Evolutionary conservation across 805 yeast genomes (phyloP).

Genomic region (Nakazawaea sp.): DNA sequence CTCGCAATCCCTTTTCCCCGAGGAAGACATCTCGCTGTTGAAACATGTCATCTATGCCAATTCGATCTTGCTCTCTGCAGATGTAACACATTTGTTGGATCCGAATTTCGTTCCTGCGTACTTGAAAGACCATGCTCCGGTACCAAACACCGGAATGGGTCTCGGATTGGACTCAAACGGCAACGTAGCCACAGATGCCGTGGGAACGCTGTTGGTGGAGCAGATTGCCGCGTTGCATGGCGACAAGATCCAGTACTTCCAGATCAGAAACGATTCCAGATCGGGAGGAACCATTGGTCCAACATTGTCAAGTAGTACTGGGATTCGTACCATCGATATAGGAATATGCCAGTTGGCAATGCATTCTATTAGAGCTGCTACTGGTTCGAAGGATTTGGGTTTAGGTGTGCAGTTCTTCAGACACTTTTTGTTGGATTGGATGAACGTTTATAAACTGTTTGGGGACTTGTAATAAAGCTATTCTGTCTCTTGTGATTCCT

Average conservation of each 20-base stretch:
- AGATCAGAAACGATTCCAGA: constrained; percentile 76
- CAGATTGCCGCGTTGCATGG: constrained; percentile 59
- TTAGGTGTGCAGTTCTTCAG: constrained; percentile 65
- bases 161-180: constrained; percentile 73
- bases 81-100: constrained; percentile 75
- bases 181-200: constrained; percentile 75
- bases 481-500: not conserved
- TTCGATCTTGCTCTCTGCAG: constrained; percentile 75
- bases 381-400: constrained; percentile 73
- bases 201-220: constrained; percentile 63
- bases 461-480: constrained; percentile 17
- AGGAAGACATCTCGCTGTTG: not conserved
- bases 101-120: constrained; percentile 67
- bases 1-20: constrained; percentile 14
- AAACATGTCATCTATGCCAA: constrained; percentile 38
- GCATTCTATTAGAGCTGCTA: constrained; percentile 81
- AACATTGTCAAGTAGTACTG: constrained; percentile 51
- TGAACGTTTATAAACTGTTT: constrained; percentile 44
- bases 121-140: constrained; percentile 71
- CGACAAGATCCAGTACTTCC: constrained; percentile 72
- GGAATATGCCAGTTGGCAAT: constrained; percentile 81
- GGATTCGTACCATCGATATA: constrained; percentile 70
- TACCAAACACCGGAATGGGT: constrained; percentile 71
- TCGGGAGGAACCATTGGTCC: constrained; percentile 92
- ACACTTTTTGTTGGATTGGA: constrained; percentile 67